Evolutionary conservation across 306 rosid species (phyloP), one percentile per base, ranked within the genome.

Genomic region (Dryas alaskensis): DNA sequence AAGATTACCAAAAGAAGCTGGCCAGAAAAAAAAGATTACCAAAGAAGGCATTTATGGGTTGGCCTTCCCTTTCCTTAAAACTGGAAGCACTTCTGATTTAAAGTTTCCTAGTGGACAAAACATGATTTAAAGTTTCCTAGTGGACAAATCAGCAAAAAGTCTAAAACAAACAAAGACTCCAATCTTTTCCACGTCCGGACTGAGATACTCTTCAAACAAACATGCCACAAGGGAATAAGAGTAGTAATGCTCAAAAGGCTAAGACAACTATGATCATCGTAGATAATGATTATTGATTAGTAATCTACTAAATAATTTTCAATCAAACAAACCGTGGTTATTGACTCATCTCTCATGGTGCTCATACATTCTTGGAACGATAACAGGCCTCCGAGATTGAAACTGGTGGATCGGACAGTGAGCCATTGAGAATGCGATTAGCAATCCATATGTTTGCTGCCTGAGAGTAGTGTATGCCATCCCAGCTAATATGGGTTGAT

Each of bases 401-500:
- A 79, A 91, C 67, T n/a, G 92, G 87, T 37, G 98, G 92, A 4
- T 89, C 84, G 70, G 96, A 93, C 16, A 84, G 78, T 39, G 86
- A 78, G 13, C 89, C 93, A 67, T 80, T 59, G 72, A 89, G 82
- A 79, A 89, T 84, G 43, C 50, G 86, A 25, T 76, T 64, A 46
- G 97, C 83, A 58, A 91, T 46, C 91, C 84, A 81, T 10, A 53
- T 64, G 27, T 93, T 93, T 60, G 96, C 96, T 50, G 93, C 89
- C 83, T 89, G 87, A 72, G 97, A 76, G 80, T 91, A 91, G 72
- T 93, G 98, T 76, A 86, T 88, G 77, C 97, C 97, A 55, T 93
- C 98, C 97, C 97, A 93, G 67, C 89, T 91, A 42, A 93, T 66
- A 78, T 89, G 88, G 78, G 44, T 84, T 64, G 86, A 76, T 78